Evolutionary conservation across 164 flowering plant genomes (phyloP).

Genomic region (Nelumbo lutea): DNA sequence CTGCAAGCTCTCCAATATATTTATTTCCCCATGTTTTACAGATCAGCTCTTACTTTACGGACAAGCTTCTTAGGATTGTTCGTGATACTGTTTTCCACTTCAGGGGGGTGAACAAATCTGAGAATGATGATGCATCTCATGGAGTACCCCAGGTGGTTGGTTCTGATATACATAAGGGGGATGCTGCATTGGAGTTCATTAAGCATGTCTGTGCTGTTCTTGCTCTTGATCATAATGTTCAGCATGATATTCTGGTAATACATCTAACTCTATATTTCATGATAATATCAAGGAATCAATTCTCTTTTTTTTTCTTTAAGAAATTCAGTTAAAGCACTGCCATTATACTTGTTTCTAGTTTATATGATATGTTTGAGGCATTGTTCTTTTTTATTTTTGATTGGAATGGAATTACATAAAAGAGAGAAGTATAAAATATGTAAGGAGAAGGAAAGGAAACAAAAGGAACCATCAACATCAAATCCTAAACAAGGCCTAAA

Average conservation of each 20-base stretch:
- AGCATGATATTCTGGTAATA: conserved; percentile 84
- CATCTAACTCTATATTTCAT: background rate
- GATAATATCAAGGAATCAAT: background rate
- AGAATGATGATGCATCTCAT: conserved; percentile 22
- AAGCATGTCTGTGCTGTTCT: conserved; percentile 89
- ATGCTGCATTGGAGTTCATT: conserved; percentile 83
- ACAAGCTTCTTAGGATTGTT: conserved; percentile 63
- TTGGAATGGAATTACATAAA: too few relatives aligned
- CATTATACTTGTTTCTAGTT: background rate
- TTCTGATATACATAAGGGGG: conserved; percentile 42
- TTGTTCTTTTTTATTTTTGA: background rate
- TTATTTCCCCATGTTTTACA: conserved; percentile 27
- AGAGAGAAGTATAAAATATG: too few relatives aligned
- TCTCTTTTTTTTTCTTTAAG: background rate
- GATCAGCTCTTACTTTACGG: conserved; percentile 79
- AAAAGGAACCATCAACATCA: too few relatives aligned
- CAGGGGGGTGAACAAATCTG: conserved; percentile 37
- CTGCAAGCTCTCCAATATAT: background rate
- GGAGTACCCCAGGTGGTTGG: conserved; percentile 26
- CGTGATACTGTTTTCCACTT: conserved; percentile 48
- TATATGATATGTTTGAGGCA: background rate
- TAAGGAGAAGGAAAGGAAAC: too few relatives aligned
- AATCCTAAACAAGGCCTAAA: too few relatives aligned
- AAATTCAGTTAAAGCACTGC: background rate
- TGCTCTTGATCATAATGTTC: conserved; percentile 82